These are phyloP conservation scores for Chlorella vulgaris DNA, from an alignment of 139 green algal species.

Conservation along the genomic window DNA sequence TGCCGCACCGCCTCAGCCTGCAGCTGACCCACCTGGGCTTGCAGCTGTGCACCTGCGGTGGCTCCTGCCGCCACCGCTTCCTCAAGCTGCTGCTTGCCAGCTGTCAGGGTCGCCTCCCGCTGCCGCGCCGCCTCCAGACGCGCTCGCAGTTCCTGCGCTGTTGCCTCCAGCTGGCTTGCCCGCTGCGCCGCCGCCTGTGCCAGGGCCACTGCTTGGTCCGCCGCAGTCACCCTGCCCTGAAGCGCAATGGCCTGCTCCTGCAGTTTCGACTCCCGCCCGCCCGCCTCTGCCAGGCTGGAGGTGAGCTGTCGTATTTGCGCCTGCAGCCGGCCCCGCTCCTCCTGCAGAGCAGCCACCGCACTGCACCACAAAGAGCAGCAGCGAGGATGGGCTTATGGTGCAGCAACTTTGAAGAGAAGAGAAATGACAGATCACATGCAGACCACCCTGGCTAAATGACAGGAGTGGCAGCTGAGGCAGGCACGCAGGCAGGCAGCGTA, in stretches of 20 bases:
- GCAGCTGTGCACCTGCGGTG: not conserved
- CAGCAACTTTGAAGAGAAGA: not conserved
- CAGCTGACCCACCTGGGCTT: not conserved
- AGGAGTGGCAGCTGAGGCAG: not conserved
- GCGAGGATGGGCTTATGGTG: not conserved
- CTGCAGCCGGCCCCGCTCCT: conserved; percentile 11
- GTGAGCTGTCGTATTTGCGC: conserved; percentile 2
- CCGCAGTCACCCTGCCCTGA: not conserved
- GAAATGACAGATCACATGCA: no score
- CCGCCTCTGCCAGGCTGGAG: not conserved
- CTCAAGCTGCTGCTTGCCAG: not conserved
- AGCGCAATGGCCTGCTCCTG: not conserved
- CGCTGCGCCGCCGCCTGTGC: not conserved
- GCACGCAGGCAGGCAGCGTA: not conserved
- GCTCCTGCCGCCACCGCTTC: not conserved
- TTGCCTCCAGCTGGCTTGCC: not conserved
- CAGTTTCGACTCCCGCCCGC: not conserved
- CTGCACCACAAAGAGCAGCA: not conserved
- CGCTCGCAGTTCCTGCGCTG: not conserved
- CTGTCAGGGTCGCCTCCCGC: not conserved
- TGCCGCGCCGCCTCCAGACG: not conserved
- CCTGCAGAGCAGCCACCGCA: conserved; percentile 12
- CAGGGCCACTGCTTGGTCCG: not conserved
- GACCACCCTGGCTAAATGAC: no score
- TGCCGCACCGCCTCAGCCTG: not conserved